Conservation (phyloP, 2,329 filamentous ascomycete genomes). For the Metarhizium anisopliae region DNA sequence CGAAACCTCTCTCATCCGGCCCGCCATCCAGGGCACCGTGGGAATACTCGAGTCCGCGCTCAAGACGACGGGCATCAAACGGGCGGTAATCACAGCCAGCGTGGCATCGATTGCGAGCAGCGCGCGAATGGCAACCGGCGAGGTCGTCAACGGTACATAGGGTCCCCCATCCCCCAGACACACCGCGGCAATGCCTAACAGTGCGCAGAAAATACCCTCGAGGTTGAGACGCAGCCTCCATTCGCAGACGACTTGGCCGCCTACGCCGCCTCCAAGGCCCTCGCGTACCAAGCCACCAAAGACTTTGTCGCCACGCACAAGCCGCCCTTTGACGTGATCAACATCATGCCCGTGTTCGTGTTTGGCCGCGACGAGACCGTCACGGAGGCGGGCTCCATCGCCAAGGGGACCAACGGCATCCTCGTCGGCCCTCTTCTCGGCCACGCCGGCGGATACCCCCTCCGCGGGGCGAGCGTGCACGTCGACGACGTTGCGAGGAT, state of each 20-base stretch:
- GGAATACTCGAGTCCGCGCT: constrained; percentile 27
- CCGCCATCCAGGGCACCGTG: constrained; percentile 26
- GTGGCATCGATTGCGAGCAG: constrained; percentile 13
- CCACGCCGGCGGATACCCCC: constrained; percentile 11
- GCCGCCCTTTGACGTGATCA: constrained; percentile 25
- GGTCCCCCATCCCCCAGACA: neutral
- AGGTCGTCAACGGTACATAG: neutral
- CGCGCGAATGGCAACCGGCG: neutral
- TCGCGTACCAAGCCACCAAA: constrained; percentile 23
- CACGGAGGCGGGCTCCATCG: constrained; percentile 16
- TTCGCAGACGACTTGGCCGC: constrained; percentile 22
- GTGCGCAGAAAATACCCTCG: neutral
- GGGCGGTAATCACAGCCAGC: constrained; percentile 34
- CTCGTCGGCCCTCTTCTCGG: constrained; percentile 25
- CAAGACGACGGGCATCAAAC: constrained; percentile 22
- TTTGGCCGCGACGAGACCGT: constrained; percentile 26
- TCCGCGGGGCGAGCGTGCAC: constrained; percentile 24
- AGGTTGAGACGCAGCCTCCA: constrained; percentile 11
- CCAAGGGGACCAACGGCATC: constrained; percentile 24
- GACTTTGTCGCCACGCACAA: constrained; percentile 21
- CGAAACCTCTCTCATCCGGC: constrained; percentile 14
- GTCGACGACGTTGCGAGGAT: constrained; percentile 28
- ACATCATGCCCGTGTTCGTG: constrained; percentile 27
- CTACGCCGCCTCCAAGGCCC: constrained; percentile 27
- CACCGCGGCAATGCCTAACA: too few species aligned